These are phyloP conservation scores for Collariella sp. DNA, from an alignment of 495 filamentous ascomycete genomes.

Conservation along the genomic window DNA sequence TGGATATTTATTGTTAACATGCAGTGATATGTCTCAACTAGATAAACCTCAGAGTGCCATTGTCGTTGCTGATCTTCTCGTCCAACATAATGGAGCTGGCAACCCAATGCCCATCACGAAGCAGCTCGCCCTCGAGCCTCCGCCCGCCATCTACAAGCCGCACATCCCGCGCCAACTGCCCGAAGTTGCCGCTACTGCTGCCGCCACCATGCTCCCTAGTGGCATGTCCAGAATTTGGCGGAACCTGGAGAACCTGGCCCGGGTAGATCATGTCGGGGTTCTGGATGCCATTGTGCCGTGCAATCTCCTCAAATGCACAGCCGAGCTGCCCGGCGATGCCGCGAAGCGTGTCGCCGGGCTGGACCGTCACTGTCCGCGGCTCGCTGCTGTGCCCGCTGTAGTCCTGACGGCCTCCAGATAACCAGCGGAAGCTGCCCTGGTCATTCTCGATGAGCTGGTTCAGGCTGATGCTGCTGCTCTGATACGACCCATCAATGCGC, in stretches of 20 bases:
- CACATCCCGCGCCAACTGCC: constrained; percentile 30
- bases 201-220: constrained; percentile 4
- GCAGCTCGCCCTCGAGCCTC: constrained; percentile 34
- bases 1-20: too few species aligned
- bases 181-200: constrained; percentile 29
- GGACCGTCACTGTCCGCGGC: constrained; percentile 25
- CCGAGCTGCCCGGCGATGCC: constrained; percentile 21
- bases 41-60: constrained; percentile 26
- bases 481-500: constrained; percentile 22
- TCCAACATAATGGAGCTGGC: constrained; percentile 31
- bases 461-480: constrained; percentile 26
- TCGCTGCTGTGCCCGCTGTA: background rate
- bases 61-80: constrained; percentile 35
- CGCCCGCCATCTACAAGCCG: constrained; percentile 31
- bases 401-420: constrained; percentile 2
- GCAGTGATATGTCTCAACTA: too few species aligned
- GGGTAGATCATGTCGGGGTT: constrained; percentile 35
- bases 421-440: constrained; percentile 29
- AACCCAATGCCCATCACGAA: constrained; percentile 29
- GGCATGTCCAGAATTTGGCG: too few species aligned
- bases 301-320: constrained; percentile 25
- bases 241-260: constrained; percentile 26
- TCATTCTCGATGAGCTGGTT: constrained; percentile 28
- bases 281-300: constrained; percentile 21
- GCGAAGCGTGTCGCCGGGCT: constrained; percentile 30